These are phyloP conservation scores for Acer saccharum DNA, from an alignment of 345 rosid species.

Conservation along the genomic window DNA sequence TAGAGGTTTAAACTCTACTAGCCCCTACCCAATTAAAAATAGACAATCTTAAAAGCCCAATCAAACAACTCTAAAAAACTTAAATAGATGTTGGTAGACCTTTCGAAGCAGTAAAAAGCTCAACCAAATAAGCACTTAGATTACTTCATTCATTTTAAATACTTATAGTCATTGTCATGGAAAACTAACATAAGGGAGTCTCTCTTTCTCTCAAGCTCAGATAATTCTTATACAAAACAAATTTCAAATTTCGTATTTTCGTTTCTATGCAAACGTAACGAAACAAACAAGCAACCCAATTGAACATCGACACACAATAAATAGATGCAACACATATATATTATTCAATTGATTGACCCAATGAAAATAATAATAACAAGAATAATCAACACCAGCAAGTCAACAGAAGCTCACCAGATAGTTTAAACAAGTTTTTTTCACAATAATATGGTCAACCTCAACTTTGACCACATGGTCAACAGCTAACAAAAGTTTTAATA, in stretches of 20 bases:
- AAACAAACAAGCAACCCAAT: not conserved
- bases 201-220: not conserved
- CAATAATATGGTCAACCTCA: not conserved
- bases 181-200: not conserved
- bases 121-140: too few species aligned
- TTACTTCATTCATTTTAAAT: too few species aligned
- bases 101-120: too few species aligned
- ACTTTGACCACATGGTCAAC: constrained; percentile 4
- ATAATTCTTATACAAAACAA: not conserved
- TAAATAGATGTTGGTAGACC: too few species aligned
- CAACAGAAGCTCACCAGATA: not conserved
- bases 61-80: too few species aligned
- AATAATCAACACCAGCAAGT: not conserved
- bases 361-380: not conserved
- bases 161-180: not conserved
- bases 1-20: too few species aligned
- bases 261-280: not conserved
- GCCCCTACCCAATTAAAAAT: too few species aligned
- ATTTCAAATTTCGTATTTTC: not conserved
- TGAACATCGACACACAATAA: not conserved
- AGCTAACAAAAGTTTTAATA: not conserved
- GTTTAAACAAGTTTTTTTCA: not conserved
- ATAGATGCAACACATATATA: not conserved
- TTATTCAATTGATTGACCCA: too few species aligned
- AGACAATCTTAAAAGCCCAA: too few species aligned